phyloP scores from a whole-genome alignment of 2,329 filamentous ascomycete species.

The Cyphellophora europaea region DNA sequence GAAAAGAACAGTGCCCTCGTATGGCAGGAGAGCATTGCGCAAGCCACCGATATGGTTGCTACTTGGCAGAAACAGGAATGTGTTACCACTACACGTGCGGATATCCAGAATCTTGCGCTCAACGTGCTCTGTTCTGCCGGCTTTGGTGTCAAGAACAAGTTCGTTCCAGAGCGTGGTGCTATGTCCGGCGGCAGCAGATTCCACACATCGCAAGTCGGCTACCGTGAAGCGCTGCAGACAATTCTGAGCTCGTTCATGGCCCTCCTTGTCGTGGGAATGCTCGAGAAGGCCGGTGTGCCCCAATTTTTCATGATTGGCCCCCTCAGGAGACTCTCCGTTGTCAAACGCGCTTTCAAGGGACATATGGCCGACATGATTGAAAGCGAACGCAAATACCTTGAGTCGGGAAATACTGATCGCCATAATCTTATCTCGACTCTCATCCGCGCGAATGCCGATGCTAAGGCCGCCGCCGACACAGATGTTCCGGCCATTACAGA shows the following conservation, averaged over 20 bases:
- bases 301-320: no score
- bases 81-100: constrained; percentile 13
- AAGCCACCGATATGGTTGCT: constrained; percentile 24
- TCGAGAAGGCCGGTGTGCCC: no score
- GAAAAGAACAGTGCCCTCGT: constrained; percentile 33
- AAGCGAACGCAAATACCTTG: constrained; percentile 3
- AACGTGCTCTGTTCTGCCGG: constrained; percentile 19
- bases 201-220: no score
- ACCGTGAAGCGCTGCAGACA: constrained; percentile 12
- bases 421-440: constrained; percentile 14
- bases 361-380: constrained; percentile 17
- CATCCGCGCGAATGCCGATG: constrained; percentile 12
- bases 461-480: no score
- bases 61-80: constrained; percentile 7
- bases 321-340: no score
- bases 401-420: constrained; percentile 2
- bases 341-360: constrained; percentile 14
- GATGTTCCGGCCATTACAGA: no score
- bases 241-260: constrained; percentile 11
- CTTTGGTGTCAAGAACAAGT: constrained; percentile 17
- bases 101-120: constrained; percentile 17
- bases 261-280: no score
- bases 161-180: no score
- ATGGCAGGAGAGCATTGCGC: constrained; percentile 26
- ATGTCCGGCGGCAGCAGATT: no score